Conservation (phyloP, 2,329 filamentous ascomycete species). For the Monosporascus sp. region DNA sequence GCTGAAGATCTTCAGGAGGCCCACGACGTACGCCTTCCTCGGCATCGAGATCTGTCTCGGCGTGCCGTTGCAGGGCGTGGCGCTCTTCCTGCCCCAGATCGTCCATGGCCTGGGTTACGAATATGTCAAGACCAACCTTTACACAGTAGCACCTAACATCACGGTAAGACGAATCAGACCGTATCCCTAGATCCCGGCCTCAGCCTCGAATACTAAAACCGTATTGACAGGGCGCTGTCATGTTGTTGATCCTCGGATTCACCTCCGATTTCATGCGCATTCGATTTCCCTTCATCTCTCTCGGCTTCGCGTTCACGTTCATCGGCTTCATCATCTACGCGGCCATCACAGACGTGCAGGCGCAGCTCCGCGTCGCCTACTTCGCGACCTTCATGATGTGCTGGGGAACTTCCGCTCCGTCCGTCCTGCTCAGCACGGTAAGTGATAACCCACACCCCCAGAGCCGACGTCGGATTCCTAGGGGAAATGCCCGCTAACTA, state of each 20-base stretch:
- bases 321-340: slow-evolving; percentile 76
- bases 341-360: slow-evolving; percentile 57
- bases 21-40: slow-evolving; percentile 45
- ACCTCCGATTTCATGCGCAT: slow-evolving; percentile 61
- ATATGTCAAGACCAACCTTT: slow-evolving; percentile 65
- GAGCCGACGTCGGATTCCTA: neutral
- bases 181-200: too few species aligned
- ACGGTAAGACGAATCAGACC: slow-evolving; percentile 28
- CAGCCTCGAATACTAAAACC: slow-evolving; percentile 1
- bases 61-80: slow-evolving; percentile 52
- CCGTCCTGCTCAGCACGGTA: slow-evolving; percentile 52
- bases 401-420: slow-evolving; percentile 72
- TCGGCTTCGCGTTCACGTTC: slow-evolving; percentile 71
- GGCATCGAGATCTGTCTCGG: slow-evolving; percentile 55
- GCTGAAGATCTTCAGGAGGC: slow-evolving; percentile 46
- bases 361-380: slow-evolving; percentile 62
- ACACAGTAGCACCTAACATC: slow-evolving; percentile 76
- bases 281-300: slow-evolving; percentile 68
- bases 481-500: slow-evolving; percentile 34
- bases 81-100: slow-evolving; percentile 52
- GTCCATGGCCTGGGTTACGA: slow-evolving; percentile 43
- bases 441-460: slow-evolving; percentile 4
- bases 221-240: slow-evolving; percentile 51
- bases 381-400: slow-evolving; percentile 80
- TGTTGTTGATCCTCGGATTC: slow-evolving; percentile 70